Percentiles rank a stretch among this genome's conserved stretches.
phyloP scores from a whole-genome alignment of 2,329 filamentous ascomycete genomes.

The Scedosporium dehoogii region DNA sequence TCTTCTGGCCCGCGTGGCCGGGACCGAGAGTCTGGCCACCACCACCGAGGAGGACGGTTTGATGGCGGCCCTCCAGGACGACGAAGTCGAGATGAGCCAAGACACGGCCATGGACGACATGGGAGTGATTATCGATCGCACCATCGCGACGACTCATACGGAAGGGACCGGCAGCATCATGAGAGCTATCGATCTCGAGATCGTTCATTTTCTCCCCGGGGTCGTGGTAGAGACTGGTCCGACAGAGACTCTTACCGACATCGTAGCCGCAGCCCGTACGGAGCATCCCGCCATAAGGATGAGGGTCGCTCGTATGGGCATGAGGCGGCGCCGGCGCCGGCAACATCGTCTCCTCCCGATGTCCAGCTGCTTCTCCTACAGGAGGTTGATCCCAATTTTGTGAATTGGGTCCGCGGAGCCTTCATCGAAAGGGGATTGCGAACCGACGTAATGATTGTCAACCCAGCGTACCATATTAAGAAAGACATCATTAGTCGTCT shows the following conservation, averaged over 20 bases:
- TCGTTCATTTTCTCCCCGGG: slow-evolving; percentile 58
- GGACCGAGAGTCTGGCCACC: slow-evolving; percentile 21
- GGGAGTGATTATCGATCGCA: slow-evolving; percentile 44
- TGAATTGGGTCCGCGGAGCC: slow-evolving; percentile 68
- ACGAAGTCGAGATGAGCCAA: slow-evolving; percentile 36
- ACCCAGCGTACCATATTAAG: slow-evolving; percentile 59
- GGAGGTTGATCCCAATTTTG: slow-evolving; percentile 68
- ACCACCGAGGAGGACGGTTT: slow-evolving; percentile 15
- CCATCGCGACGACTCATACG: slow-evolving; percentile 44
- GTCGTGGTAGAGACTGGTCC: slow-evolving; percentile 21
- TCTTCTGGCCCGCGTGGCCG: slow-evolving; percentile 28
- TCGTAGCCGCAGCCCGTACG: slow-evolving; percentile 59
- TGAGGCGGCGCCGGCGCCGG: slow-evolving; percentile 57
- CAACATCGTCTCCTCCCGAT: slow-evolving; percentile 52
- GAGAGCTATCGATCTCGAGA: slow-evolving; percentile 38
- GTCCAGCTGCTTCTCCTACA: slow-evolving; percentile 80
- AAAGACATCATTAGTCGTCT: slow-evolving; percentile 5
- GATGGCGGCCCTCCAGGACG: slow-evolving; percentile 33
- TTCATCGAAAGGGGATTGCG: slow-evolving; percentile 64
- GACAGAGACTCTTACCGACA: slow-evolving; percentile 48
- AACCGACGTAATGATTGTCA: slow-evolving; percentile 72
- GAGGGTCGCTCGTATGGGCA: slow-evolving; percentile 65
- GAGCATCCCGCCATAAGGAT: slow-evolving; percentile 35
- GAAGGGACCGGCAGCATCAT: slow-evolving; percentile 32
- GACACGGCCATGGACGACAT: slow-evolving; percentile 57